These are phyloP conservation scores for Thermomyces lanuginosus DNA, from an alignment of 2,329 filamentous ascomycete species.

Conservation along the genomic window DNA sequence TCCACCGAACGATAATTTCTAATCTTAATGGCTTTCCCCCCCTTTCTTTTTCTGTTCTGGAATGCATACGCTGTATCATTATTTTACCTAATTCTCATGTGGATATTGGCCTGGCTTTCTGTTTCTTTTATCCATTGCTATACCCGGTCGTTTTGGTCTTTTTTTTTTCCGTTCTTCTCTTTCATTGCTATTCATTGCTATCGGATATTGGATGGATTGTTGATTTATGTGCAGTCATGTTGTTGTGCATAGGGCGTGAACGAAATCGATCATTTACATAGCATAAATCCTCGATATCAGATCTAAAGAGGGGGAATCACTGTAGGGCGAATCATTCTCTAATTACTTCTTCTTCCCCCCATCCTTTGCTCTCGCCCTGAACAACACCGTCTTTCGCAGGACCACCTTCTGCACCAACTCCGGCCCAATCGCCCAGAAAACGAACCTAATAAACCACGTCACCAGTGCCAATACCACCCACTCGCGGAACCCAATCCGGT, in stretches of 20 bases:
- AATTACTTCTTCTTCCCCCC: too few species aligned
- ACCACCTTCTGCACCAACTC: too few species aligned
- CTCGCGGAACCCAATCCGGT: slow-evolving; percentile 3
- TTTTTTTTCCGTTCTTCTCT: slow-evolving; percentile 2
- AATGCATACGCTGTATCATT: background rate
- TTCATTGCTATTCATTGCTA: slow-evolving; percentile 1
- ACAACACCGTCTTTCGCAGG: too few species aligned
- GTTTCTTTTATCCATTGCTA: slow-evolving; percentile 1
- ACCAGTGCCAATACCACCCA: slow-evolving; percentile 2
- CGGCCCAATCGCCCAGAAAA: slow-evolving; percentile 3
- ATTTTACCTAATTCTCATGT: slow-evolving; percentile 2
- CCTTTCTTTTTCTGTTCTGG: slow-evolving; percentile 1
- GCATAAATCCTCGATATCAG: too few species aligned
- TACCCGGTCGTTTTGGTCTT: background rate
- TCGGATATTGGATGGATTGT: slow-evolving; percentile 1
- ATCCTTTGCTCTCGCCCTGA: too few species aligned
- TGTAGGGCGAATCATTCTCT: too few species aligned
- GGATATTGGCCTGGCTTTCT: slow-evolving; percentile 1
- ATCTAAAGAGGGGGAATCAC: too few species aligned
- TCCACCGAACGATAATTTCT: background rate
- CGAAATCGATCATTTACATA: too few species aligned
- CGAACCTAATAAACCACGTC: slow-evolving; percentile 3
- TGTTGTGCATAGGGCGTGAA: too few species aligned
- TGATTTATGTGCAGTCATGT: too few species aligned
- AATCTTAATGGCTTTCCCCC: background rate